phyloP scores from a whole-genome alignment of 2,329 filamentous ascomycete species.

The Pleurostoma richardsiae region DNA sequence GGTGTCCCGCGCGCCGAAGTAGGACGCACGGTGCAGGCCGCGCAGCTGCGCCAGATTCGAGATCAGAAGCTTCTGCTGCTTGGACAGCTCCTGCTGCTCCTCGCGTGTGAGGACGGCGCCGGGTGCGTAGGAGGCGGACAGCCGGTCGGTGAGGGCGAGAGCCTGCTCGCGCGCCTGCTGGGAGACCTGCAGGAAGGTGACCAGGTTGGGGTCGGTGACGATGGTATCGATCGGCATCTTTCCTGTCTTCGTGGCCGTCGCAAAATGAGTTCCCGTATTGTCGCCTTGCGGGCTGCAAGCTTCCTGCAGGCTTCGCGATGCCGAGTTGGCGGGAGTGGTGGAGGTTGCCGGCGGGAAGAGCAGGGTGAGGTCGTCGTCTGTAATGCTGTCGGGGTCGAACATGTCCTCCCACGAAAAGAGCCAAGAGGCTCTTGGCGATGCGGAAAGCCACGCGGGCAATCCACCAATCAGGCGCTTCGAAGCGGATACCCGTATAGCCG shows the following conservation, averaged over 20 bases:
- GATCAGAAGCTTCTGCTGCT: slow-evolving; percentile 74
- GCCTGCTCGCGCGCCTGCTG: slow-evolving; percentile 68
- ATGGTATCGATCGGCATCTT: slow-evolving; percentile 51
- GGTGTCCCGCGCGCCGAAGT: slow-evolving; percentile 76
- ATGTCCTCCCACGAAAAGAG: too few species aligned
- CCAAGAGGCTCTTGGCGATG: too few species aligned
- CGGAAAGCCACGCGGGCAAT: too few species aligned
- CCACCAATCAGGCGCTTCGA: too few species aligned
- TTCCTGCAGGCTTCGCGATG: too few species aligned
- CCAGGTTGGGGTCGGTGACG: slow-evolving; percentile 61
- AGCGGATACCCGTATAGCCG: too few species aligned
- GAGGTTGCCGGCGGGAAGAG: too few species aligned
- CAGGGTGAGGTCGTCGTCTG: too few species aligned
- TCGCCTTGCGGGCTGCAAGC: too few species aligned
- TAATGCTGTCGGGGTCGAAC: too few species aligned
- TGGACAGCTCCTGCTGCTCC: slow-evolving; percentile 56
- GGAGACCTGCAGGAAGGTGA: slow-evolving; percentile 67
- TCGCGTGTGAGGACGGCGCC: slow-evolving; percentile 35
- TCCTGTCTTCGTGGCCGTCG: background rate
- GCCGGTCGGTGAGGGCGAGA: slow-evolving; percentile 54
- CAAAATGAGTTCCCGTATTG: too few species aligned
- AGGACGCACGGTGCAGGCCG: slow-evolving; percentile 75
- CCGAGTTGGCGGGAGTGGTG: too few species aligned
- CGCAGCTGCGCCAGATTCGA: slow-evolving; percentile 77
- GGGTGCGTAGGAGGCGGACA: slow-evolving; percentile 38